Base-by-base conservation (phyloP, 805 yeast genomes). In the Cyberlindnera sargentensis region DNA sequence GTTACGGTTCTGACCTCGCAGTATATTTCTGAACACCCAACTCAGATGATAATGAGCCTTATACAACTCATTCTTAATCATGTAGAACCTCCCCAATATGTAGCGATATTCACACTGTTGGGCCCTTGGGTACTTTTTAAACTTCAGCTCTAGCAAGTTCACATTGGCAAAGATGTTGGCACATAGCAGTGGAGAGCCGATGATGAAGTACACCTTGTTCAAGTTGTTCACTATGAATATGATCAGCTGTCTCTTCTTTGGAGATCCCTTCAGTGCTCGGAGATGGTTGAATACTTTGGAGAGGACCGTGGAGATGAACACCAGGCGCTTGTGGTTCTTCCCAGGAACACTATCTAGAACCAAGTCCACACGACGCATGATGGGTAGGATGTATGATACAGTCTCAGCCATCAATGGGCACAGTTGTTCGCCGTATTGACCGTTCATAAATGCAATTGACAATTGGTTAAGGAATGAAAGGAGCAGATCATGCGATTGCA, bases 151-250 rank as follows among this genome's bases (percentile, higher is more conserved):
- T 20, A 80, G 67, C 39, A 74, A 50, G 38, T 73, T 76, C 65
- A 80, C 72, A 56, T 79, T 80, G 31, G 81, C 71, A 53, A 78
- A 78, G 34, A 80, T 77, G 51, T 80, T 78, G 31, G 78, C 70
- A 59, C 85, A 80, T 15, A 78, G 61, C 50, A 78, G 64, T 5
- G 84, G 82, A 29, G 73, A 76, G 29, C 68, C 72, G 24, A 80
- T 70, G 34, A 59, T 63, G 55, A 76, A 75, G 56, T 80, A 80
- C 0, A 75, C 62, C 47, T 62, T 65, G 56, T 82, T 78, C 36
- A 80, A 55, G 34, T 67, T 64, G 28, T 68, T 67, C 9, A 79
- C 76, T 8, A 78, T 57, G 45, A 68, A 71, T 34, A 80, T 53
- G 25, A 80, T 65, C 8, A 78, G 60, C 5, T 68, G 58, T 39